Evolutionary conservation across 768 basidiomycete species (phyloP).

Genomic region (Nidula microcarpa): DNA sequence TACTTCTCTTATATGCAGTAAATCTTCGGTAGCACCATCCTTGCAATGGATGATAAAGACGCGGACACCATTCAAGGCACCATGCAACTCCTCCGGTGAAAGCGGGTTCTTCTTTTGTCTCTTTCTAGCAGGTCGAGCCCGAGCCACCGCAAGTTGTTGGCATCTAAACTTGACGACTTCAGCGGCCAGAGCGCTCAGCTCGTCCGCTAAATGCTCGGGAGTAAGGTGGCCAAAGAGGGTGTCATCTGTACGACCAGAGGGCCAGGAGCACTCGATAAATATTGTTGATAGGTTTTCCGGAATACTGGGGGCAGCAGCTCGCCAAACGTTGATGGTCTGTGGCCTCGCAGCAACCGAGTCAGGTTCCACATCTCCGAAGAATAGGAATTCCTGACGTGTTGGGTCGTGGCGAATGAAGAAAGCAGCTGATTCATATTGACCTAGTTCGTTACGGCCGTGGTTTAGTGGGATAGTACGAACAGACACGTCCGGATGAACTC

Average conservation of each 20-base stretch:
- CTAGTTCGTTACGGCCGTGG: conserved; percentile 60
- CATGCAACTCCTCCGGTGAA: conserved; percentile 40
- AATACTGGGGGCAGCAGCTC: conserved; percentile 74
- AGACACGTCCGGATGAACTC: conserved; percentile 53
- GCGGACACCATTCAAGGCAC: conserved; percentile 53
- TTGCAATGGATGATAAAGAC: conserved; percentile 91
- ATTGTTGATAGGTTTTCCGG: conserved; percentile 66
- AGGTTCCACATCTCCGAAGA: conserved; percentile 94
- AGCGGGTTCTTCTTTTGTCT: conserved; percentile 35
- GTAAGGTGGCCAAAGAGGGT: conserved; percentile 83
- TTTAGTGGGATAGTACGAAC: conserved; percentile 66
- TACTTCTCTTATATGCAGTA: conserved; percentile 49
- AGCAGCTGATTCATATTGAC: conserved; percentile 73
- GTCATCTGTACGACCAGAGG: conserved; percentile 63
- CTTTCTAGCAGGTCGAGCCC: conserved; percentile 29
- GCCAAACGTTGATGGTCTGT: conserved; percentile 74
- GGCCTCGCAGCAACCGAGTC: conserved; percentile 64
- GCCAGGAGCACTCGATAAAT: conserved; percentile 95
- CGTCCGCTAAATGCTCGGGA: conserved; percentile 74
- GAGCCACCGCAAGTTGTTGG: conserved; percentile 15
- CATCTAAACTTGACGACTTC: conserved; percentile 54
- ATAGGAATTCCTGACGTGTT: conserved; percentile 70
- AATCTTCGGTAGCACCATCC: conserved; percentile 50
- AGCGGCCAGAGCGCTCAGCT: conserved; percentile 65
- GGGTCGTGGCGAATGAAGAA: conserved; percentile 78